Evolutionary conservation across 2,329 filamentous ascomycete species (phyloP).

Genomic region (Shiraia bambusicola): DNA sequence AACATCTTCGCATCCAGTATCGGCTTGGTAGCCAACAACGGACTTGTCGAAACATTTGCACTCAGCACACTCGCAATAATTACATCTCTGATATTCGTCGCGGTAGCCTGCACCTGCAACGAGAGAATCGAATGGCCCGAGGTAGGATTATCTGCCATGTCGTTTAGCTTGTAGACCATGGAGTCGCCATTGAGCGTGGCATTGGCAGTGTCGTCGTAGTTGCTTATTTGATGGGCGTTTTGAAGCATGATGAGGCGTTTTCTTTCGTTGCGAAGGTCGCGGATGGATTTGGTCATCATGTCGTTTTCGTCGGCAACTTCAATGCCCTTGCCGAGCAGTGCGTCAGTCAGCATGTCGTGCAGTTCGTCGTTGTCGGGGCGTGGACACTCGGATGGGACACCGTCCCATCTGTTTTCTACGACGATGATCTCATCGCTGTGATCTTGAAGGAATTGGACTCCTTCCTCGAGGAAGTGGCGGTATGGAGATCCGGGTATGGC

Average conservation of each 20-base stretch:
- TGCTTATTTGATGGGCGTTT: conserved; percentile 29
- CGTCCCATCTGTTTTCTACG: conserved; percentile 55
- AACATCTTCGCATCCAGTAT: conserved; percentile 53
- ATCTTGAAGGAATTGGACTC: conserved; percentile 46
- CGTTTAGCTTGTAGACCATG: conserved; percentile 29
- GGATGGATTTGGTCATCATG: conserved; percentile 27
- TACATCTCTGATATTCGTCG: conserved; percentile 53
- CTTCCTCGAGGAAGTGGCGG: conserved; percentile 45
- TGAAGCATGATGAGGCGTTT: conserved; percentile 32
- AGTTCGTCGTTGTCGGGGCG: conserved; percentile 48
- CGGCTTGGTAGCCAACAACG: conserved; percentile 53
- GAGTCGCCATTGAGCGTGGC: conserved; percentile 34
- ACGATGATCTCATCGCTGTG: conserved; percentile 52
- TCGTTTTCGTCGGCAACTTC: conserved; percentile 27
- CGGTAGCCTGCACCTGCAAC: conserved; percentile 54
- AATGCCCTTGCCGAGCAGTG: conserved; percentile 23
- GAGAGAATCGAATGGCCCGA: conserved; percentile 25
- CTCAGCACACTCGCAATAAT: conserved; percentile 51
- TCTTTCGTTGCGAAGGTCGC: conserved; percentile 24
- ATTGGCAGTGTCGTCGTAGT: conserved; percentile 38
- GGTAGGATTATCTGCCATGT: conserved; percentile 24
- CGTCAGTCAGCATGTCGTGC: conserved; percentile 40
- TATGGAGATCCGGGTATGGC: conserved; percentile 56
- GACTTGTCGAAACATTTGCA: conserved; percentile 48
- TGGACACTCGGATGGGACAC: conserved; percentile 51